These are phyloP conservation scores for Colletotrichum sp. DNA, from an alignment of 2,329 filamentous ascomycete species.

Conservation along the genomic window DNA sequence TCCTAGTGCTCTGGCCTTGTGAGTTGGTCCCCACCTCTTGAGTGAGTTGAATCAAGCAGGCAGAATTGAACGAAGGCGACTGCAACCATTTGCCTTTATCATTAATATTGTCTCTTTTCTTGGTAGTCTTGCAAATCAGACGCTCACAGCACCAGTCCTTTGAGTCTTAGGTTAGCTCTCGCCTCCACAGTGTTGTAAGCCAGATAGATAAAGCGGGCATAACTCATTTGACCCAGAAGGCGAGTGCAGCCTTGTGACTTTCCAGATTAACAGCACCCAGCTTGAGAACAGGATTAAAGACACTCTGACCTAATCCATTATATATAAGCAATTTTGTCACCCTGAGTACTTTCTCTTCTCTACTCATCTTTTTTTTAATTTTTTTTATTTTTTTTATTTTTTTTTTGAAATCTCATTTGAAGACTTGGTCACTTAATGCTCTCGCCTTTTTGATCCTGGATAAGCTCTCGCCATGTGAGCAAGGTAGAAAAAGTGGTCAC, in stretches of 20 bases:
- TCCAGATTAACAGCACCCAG: not conserved
- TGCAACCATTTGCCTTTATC: too few species aligned
- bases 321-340: rapidly evolving
- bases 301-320: not conserved
- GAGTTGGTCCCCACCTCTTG: too few species aligned
- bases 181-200: not conserved
- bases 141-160: not conserved
- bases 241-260: too few species aligned
- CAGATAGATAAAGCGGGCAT: not conserved
- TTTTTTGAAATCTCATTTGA: too few species aligned
- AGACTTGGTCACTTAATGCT: not conserved
- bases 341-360: too few species aligned
- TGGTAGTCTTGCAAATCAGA: too few species aligned
- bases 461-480: not conserved
- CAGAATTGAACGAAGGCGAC: too few species aligned
- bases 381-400: too few species aligned
- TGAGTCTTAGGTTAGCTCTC: not conserved
- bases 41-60: too few species aligned
- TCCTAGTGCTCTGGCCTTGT: too few species aligned
- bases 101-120: too few species aligned
- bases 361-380: too few species aligned
- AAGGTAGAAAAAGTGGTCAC: not conserved
- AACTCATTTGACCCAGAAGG: not conserved
- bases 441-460: not conserved
- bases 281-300: not conserved